Evolutionary conservation across 2,329 filamentous ascomycete species (phyloP).

Genomic region (Phoma sp.): DNA sequence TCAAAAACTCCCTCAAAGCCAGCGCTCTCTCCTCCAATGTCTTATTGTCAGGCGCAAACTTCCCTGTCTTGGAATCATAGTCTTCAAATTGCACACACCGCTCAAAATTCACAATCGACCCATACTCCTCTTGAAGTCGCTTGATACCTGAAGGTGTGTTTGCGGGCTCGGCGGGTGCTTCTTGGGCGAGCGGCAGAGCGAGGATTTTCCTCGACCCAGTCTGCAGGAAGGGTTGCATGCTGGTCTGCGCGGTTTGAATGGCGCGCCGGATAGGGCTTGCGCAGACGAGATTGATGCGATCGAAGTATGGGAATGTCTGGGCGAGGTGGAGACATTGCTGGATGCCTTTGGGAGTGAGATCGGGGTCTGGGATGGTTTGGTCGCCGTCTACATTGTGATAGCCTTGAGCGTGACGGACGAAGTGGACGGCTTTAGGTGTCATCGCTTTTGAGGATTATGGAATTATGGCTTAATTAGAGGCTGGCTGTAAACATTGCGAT

Average conservation of each 20-base stretch:
- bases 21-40: neutral
- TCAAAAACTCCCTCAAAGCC: neutral
- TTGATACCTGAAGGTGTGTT: constrained; percentile 14
- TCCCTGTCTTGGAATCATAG: constrained; percentile 8
- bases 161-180: constrained; percentile 12
- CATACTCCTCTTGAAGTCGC: constrained; percentile 4
- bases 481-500: too few relatives aligned
- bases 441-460: constrained; percentile 4
- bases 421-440: constrained; percentile 35
- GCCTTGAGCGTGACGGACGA: constrained; percentile 75
- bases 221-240: constrained; percentile 60
- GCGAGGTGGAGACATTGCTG: constrained; percentile 72
- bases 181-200: constrained; percentile 15
- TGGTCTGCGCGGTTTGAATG: constrained; percentile 73
- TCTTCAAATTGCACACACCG: constrained; percentile 2
- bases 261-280: constrained; percentile 81
- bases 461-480: neutral
- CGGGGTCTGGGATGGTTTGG: constrained; percentile 73
- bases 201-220: constrained; percentile 7
- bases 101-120: constrained; percentile 4
- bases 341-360: constrained; percentile 74
- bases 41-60: neutral
- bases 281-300: constrained; percentile 68
- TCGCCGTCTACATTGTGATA: constrained; percentile 75
- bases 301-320: constrained; percentile 65